A percentile compares a stretch with the other conserved stretches of the same genome.
phyloP scores from a whole-genome alignment of 1,284 basidiomycete genomes.

The Tilletia caries region DNA sequence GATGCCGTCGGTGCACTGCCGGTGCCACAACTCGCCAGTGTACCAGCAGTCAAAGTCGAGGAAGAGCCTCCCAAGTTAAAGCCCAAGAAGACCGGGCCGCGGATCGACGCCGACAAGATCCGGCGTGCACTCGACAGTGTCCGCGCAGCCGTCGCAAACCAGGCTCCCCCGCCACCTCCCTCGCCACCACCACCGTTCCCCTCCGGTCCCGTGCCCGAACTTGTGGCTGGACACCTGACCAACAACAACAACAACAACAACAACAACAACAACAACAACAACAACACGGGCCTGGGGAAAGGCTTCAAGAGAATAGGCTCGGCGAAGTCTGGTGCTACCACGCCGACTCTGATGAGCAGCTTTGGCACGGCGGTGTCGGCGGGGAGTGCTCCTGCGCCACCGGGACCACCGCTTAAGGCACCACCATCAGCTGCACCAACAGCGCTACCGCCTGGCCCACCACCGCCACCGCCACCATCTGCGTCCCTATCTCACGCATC shows the following conservation, averaged over 20 bases:
- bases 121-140: slow-evolving; percentile 7
- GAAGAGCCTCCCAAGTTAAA: background rate
- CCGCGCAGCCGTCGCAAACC: background rate
- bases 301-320: slow-evolving; percentile 8
- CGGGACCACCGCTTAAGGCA: background rate
- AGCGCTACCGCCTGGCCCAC: background rate
- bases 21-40: background rate
- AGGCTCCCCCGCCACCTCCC: slow-evolving; percentile 3
- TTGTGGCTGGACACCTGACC: background rate
- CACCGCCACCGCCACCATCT: background rate
- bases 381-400: background rate
- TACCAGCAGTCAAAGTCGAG: background rate
- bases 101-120: slow-evolving; percentile 3
- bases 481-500: background rate
- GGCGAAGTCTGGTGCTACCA: background rate
- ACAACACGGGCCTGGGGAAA: background rate
- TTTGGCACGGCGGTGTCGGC: background rate
- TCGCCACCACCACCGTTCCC: slow-evolving; percentile 1
- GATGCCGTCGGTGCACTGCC: no score
- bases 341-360: background rate
- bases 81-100: background rate
- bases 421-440: background rate
- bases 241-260: no score
- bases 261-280: no score
- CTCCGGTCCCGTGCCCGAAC: background rate